Base-by-base conservation (phyloP, 2,329 filamentous ascomycete genomes). In the Fusarium marasasianum region DNA sequence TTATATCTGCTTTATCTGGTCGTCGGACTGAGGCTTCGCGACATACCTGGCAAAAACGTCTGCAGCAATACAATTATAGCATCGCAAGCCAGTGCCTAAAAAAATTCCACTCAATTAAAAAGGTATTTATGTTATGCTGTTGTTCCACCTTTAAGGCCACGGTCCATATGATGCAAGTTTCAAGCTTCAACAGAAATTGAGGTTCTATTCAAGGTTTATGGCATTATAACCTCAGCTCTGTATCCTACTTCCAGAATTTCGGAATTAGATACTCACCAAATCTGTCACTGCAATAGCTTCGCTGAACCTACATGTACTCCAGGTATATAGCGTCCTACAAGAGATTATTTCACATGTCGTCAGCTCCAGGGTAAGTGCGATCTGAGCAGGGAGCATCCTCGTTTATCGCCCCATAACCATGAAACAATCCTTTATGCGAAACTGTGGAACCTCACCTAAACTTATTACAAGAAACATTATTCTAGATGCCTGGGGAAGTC, bases 391-490 rank as follows among this genome's bases (percentile, higher is more conserved):
- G 43, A 40, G 41, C 20, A 51, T 41, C 48, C 57, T 56, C 48
- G 33, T 51, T 45, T 35, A 33, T 37, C 48, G 22, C 15, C 40
- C 44, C 12, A 41, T 44, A 15, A n/a, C 18, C 35, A 29, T 45
- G 57, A 64, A 69, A 69, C 65, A 56, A 45, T 33, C 35, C 51
- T 26, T 47, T 62, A 40, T 41, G 31, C n/a, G n/a, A 53, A 48
- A 68, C 65, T 29, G 50, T 41, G n/a, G 54, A 50, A 62, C 38
- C 44, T 38, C 17, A 20, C 24, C 20, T 24, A 17, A 24, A 37
- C 20, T 38, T 44, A 10, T 29, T 54, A 17, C 18, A 24, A 55
- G 14, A 24, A 20, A 20, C 37, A 53, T 26, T 24, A 24, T 35
- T 24, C 11, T n/a, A 35, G 17, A 26, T 37, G 50, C n/a, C n/a